Percentiles rank a stretch among this genome's conserved stretches.
Conservation (phyloP, 306 rosid species). For the Castanospermum australe region DNA sequence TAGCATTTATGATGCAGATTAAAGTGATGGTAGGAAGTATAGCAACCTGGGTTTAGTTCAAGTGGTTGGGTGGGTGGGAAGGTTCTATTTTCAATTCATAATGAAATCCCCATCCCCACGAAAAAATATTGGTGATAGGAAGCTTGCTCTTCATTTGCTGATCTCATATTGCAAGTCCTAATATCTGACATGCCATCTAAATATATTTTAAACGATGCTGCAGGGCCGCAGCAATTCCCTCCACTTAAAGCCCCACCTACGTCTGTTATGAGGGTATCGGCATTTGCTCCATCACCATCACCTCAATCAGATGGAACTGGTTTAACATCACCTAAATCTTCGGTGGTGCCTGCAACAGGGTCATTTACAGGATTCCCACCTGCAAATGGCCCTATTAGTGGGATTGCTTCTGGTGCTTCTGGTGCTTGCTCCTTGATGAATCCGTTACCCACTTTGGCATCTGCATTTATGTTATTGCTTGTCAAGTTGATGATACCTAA, state of each 20-base stretch:
- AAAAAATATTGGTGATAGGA: not conserved
- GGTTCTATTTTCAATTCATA: not conserved
- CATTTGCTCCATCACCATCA: constrained; percentile 55
- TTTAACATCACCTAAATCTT: constrained; percentile 33
- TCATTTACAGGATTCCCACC: constrained; percentile 56
- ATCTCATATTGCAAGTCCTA: not conserved
- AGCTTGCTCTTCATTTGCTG: not conserved
- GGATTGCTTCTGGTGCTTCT: constrained; percentile 37
- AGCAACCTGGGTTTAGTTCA: not conserved
- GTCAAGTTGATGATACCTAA: constrained; percentile 29
- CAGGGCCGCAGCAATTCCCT: constrained; percentile 65
- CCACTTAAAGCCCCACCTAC: constrained; percentile 63
- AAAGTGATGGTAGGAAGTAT: not conserved
- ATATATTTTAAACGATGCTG: not conserved
- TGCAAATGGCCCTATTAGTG: constrained; percentile 44
- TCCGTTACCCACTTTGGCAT: constrained; percentile 36
- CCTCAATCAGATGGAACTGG: constrained; percentile 48
- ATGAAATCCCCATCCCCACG: not conserved
- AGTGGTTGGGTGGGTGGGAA: not conserved
- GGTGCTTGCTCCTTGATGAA: constrained; percentile 47
- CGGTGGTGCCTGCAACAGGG: constrained; percentile 44
- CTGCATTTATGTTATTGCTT: constrained; percentile 34
- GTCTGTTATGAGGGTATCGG: constrained; percentile 37
- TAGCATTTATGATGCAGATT: too few species aligned
- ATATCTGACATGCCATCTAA: not conserved